phyloP scores from a whole-genome alignment of 1,139 yeast species.

The Pichia sp. region DNA sequence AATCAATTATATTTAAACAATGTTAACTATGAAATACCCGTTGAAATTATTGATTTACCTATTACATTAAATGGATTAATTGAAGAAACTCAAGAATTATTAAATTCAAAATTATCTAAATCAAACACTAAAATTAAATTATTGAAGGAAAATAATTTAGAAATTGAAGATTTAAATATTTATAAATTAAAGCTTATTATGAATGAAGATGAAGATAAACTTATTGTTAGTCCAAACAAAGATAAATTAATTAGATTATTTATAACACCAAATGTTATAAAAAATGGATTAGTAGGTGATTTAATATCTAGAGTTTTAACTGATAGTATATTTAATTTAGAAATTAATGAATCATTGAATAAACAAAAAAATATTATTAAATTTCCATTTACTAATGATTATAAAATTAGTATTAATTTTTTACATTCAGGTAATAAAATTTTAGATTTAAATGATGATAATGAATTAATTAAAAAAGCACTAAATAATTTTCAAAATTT shows the following conservation, averaged over 20 bases:
- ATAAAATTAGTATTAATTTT: conserved; percentile 49
- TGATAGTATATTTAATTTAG: conserved; percentile 35
- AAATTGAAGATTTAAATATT: conserved; percentile 9
- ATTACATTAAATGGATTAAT: conserved; percentile 29
- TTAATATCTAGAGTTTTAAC: conserved; percentile 34
- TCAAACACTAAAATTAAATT: conserved; percentile 5
- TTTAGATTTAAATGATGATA: conserved; percentile 35
- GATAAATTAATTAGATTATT: conserved; percentile 30
- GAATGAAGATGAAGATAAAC: conserved; percentile 25
- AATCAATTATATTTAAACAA: conserved; percentile 12
- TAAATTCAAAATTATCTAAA: conserved; percentile 25
- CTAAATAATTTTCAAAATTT: conserved; percentile 42
- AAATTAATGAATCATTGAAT: conserved; percentile 22
- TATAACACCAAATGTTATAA: conserved; percentile 30
- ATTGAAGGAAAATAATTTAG: conserved; percentile 7
- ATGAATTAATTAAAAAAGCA: conserved; percentile 34
- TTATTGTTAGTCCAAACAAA: conserved; percentile 33
- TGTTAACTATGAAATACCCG: conserved; percentile 44
- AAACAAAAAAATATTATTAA: conserved; percentile 12
- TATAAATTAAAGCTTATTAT: conserved; percentile 27
- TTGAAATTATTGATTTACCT: conserved; percentile 37
- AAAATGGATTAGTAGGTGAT: conserved; percentile 32
- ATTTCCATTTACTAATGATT: conserved; percentile 21
- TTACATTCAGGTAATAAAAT: conserved; percentile 50
- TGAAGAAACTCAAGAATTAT: conserved; percentile 30